Base-by-base conservation (phyloP, 2,329 filamentous ascomycete genomes). In the Magnaporthiopsis poae region DNA sequence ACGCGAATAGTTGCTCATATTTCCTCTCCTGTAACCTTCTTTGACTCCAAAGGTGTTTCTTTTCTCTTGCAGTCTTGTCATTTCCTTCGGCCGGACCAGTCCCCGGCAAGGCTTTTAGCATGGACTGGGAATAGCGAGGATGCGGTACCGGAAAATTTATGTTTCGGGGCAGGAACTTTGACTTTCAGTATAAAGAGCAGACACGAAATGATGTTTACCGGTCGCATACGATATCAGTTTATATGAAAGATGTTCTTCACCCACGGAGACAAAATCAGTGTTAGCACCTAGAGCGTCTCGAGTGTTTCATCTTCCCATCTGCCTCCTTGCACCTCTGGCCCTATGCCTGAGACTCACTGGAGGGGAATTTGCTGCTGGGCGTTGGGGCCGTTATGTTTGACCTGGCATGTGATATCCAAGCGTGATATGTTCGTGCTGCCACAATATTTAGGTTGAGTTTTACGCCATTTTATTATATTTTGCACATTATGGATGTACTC, bases 261-360 rank as follows among this genome's bases (percentile, higher is more conserved):
- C 29, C n/a, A 61, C 12, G 62, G 36, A 4, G 27, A 36, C 33
- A 96, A 96, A 0, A 96, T 90, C 75, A 96, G 80, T 52, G 90
- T 88, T 71, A 93, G 84, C n/a, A 96, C 90, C 77, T 96, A 92
- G 74, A 97, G 96, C 74, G 92, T 96, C 80, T 96, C 90, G 70
- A 92, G 83, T 0, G 84, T 85, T 69, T 87, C 86, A 5, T 89
- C 91, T 62, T 88, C 89, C 27, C 82, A 78, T 3, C 87, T 84
- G 0, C 85, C 85, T 21, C 83, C 84, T 15, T 63, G 35, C 29
- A 63, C 62, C 4, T 13, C 12, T 25, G 62, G 21, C 29, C 12
- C 36, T 9, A 25, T 15, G n/a, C 56, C 56, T 60, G 75, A 76
- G 84, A 86, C 52, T 72, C 74, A 70, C 83, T 90, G 76, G 94